Evolutionary conservation across 768 basidiomycete species (phyloP), one percentile per base, ranked within the genome.

Genomic region (Boletus bicolor): DNA sequence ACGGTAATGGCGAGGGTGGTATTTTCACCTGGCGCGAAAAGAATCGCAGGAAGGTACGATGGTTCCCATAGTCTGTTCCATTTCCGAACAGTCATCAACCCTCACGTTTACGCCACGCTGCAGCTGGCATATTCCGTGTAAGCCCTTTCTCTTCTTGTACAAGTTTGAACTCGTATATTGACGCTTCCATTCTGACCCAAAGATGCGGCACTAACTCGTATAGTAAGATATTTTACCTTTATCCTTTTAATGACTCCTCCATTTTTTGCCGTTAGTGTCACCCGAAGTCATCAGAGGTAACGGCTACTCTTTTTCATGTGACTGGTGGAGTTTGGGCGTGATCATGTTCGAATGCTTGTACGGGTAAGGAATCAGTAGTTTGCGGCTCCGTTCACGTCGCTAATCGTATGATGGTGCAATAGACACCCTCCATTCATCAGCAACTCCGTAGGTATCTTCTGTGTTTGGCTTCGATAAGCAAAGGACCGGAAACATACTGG

Each of bases 271-370:
- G 51, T 44, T 59, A 93, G 91, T 92, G 90, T 91, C 89, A 9
- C 91, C 91, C 42, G 91, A 93, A 71, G 91, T 93, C 44, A 91
- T 93, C 67, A 83, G 90, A 63, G 89, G 90, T 21, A 89, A 91
- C 67, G 95, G 94, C 26, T 98, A 98, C 73, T 85, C 88, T 38
- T 95, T 91, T 73, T 90, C 88, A 36, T 96, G 93, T 69, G 96
- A 98, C 68, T 98, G 94, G 94, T 99, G 96, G 96, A 93, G 90
- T 74, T 81, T 98, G 44, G 95, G 94, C 12, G 89, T 97, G 52
- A 98, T 99, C 70, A 91, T 93, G 86, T 98, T 88, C 66, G 94
- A 98, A 72, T 93, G 91, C 69, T 77, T 97, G 70, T 95, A 93
- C 65, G 91, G 90, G 89, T 91, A 70, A 60, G 85, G 77, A 48